These are phyloP conservation scores for Pichia kluyveri DNA, from an alignment of 805 yeast genomes.

Conservation along the genomic window DNA sequence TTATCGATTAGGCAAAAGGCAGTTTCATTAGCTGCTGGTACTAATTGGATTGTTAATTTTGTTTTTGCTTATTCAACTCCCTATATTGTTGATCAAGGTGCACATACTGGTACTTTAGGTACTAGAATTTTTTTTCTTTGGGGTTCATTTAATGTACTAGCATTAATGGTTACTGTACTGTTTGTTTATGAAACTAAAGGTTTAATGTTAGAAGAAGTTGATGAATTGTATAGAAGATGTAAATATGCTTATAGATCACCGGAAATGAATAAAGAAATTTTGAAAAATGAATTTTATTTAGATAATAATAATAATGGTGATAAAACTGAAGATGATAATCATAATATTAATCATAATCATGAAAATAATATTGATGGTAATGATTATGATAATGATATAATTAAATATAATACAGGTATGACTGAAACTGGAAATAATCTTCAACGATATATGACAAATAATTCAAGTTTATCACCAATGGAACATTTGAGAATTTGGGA, in stretches of 20 bases:
- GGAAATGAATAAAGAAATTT: constrained; percentile 6
- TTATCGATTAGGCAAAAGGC: constrained; percentile 70
- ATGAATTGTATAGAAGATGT: constrained; percentile 60
- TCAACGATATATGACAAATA: background rate
- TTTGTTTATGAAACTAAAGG: constrained; percentile 77
- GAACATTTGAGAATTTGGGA: constrained; percentile 7
- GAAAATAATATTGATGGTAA: background rate
- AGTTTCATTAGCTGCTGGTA: constrained; percentile 64
- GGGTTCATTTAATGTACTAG: constrained; percentile 62
- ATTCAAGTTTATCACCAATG: background rate
- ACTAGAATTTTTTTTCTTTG: constrained; percentile 69
- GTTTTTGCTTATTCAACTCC: constrained; percentile 70
- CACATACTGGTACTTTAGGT: constrained; percentile 61
- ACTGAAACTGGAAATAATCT: background rate
- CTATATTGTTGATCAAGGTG: constrained; percentile 59
- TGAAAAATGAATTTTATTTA: background rate
- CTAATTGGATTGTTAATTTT: constrained; percentile 76
- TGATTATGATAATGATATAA: background rate
- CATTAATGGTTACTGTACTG: constrained; percentile 53
- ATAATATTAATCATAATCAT: background rate
- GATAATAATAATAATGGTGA: background rate
- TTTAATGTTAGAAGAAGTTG: constrained; percentile 70
- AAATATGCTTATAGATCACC: constrained; percentile 43
- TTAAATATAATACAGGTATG: background rate
- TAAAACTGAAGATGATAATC: background rate